phyloP scores from a whole-genome alignment of 345 rosid genomes.

The Citrus unshiu region DNA sequence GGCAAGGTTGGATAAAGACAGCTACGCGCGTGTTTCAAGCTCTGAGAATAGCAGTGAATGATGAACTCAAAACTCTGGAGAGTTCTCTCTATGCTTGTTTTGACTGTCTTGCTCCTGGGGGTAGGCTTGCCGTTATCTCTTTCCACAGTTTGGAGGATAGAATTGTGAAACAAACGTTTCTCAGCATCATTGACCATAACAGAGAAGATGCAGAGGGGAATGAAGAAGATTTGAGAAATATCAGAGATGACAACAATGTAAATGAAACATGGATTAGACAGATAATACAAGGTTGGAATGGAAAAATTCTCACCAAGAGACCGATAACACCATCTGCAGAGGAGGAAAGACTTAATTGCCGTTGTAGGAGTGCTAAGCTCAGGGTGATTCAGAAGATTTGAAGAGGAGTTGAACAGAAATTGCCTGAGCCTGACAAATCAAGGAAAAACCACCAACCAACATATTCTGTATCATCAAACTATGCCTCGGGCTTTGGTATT shows the following conservation, averaged over 20 bases:
- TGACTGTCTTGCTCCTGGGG: slow-evolving; percentile 81
- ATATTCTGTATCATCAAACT: not conserved
- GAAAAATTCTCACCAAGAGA: slow-evolving; percentile 78
- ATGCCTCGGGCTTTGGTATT: too few species aligned
- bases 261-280: slow-evolving; percentile 67
- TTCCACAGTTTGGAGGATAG: slow-evolving; percentile 97
- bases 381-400: slow-evolving; percentile 69
- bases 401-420: not conserved
- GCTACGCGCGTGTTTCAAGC: slow-evolving; percentile 94
- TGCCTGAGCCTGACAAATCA: not conserved
- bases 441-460: not conserved
- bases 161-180: slow-evolving; percentile 87
- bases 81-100: slow-evolving; percentile 62
- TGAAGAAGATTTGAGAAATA: slow-evolving; percentile 12
- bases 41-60: slow-evolving; percentile 87
- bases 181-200: slow-evolving; percentile 45
- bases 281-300: slow-evolving; percentile 52
- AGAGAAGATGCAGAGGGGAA: slow-evolving; percentile 22
- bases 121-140: slow-evolving; percentile 87
- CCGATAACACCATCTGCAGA: slow-evolving; percentile 84
- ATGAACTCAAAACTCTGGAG: slow-evolving; percentile 78
- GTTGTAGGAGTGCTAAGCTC: slow-evolving; percentile 86
- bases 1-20: slow-evolving; percentile 98
- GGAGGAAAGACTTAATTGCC: slow-evolving; percentile 71
- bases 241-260: slow-evolving; percentile 14